phyloP scores from a whole-genome alignment of 257 asterid species.

The Salvia miltiorrhiza region DNA sequence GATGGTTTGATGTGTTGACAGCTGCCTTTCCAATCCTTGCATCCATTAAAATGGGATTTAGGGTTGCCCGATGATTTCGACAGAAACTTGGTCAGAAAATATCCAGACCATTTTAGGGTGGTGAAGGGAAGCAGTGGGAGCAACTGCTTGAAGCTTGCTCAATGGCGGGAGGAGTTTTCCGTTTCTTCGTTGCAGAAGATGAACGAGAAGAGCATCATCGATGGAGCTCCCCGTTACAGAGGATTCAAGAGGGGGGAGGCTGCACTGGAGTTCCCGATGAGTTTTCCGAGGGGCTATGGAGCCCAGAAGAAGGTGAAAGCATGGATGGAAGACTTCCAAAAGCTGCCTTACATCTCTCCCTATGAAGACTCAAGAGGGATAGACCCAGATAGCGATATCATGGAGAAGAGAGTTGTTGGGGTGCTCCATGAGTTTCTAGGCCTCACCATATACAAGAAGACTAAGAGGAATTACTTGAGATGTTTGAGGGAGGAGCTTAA shows the following conservation, averaged over 20 bases:
- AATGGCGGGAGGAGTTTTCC: slow-evolving; percentile 68
- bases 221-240: slow-evolving; percentile 34
- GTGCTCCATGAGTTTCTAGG: slow-evolving; percentile 77
- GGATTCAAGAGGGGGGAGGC: slow-evolving; percentile 78
- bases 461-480: slow-evolving; percentile 88
- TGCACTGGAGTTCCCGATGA: slow-evolving; percentile 82
- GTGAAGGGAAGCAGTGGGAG: slow-evolving; percentile 62
- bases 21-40: slow-evolving; percentile 70
- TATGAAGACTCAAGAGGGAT: slow-evolving; percentile 79
- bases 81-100: slow-evolving; percentile 44
- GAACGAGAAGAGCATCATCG: slow-evolving; percentile 46
- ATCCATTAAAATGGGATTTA: slow-evolving; percentile 87
- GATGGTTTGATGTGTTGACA: slow-evolving; percentile 28
- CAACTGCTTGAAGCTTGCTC: slow-evolving; percentile 58
- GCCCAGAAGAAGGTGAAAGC: slow-evolving; percentile 86
- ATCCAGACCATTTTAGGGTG: slow-evolving; percentile 61
- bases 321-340: slow-evolving; percentile 97
- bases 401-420: slow-evolving; percentile 97
- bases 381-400: slow-evolving; percentile 79
- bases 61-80: slow-evolving; percentile 87
- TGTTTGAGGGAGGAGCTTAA: slow-evolving; percentile 74
- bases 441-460: slow-evolving; percentile 79
- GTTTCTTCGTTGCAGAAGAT: slow-evolving; percentile 75
- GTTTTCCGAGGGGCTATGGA: slow-evolving; percentile 92
- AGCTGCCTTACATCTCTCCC: slow-evolving; percentile 91